Percentiles rank a stretch among this genome's conserved stretches.
Conservation (phyloP, 306 rosid species). For the Sphenostylis stenocarpa region DNA sequence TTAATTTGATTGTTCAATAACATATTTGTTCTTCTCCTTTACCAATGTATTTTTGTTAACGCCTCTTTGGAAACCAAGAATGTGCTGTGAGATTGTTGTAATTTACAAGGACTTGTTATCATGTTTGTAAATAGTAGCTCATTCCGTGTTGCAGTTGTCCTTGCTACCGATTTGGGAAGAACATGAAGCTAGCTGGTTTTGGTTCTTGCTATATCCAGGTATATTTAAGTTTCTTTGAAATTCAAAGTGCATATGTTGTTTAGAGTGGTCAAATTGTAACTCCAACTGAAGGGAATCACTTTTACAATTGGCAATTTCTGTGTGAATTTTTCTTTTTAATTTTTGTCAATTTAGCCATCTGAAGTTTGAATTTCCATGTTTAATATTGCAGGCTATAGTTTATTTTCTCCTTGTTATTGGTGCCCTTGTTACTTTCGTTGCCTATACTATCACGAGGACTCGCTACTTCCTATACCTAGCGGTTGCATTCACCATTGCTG, state of each 20-base stretch:
- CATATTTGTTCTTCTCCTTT: neutral
- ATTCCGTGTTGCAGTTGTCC: slow-evolving; percentile 82
- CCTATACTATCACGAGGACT: slow-evolving; percentile 59
- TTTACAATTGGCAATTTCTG: neutral
- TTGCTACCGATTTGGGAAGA: slow-evolving; percentile 92
- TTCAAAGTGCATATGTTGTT: neutral
- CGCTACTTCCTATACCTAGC: slow-evolving; percentile 72
- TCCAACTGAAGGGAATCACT: neutral
- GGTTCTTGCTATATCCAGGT: slow-evolving; percentile 81
- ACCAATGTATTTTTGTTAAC: neutral
- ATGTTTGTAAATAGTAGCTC: slow-evolving; percentile 29
- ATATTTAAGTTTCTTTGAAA: slow-evolving; percentile 7
- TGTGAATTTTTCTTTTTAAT: neutral
- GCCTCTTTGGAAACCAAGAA: slow-evolving; percentile 11
- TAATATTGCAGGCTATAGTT: slow-evolving; percentile 63
- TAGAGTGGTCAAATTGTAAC: neutral
- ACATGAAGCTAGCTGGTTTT: slow-evolving; percentile 93
- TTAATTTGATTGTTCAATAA: neutral
- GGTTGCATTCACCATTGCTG: slow-evolving; percentile 55
- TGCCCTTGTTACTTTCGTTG: slow-evolving; percentile 62
- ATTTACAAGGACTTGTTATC: neutral
- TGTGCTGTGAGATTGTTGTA: neutral
- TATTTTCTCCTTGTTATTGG: slow-evolving; percentile 52
- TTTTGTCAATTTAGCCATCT: slow-evolving; percentile 3
- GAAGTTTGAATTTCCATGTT: slow-evolving; percentile 18